These are phyloP conservation scores for Xylaria sp. DNA, from an alignment of 2,329 filamentous ascomycete species.

Conservation along the genomic window DNA sequence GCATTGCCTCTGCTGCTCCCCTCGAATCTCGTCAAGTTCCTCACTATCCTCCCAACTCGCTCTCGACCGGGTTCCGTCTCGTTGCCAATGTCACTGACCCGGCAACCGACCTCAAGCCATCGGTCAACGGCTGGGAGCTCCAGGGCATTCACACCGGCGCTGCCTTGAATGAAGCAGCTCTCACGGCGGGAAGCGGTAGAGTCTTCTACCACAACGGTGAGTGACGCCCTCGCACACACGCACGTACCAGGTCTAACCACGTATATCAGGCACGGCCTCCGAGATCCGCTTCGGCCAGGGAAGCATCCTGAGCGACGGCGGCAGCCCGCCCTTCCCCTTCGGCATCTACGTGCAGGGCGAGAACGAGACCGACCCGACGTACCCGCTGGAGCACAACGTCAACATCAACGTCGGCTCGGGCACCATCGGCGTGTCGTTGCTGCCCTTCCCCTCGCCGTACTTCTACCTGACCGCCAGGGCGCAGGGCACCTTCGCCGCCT, in stretches of 20 bases:
- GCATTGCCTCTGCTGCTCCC: slow-evolving; percentile 19
- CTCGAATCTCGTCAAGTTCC: slow-evolving; percentile 21
- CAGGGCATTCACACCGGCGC: slow-evolving; percentile 52
- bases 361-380: slow-evolving; percentile 26
- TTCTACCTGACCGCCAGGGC: slow-evolving; percentile 38
- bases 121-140: slow-evolving; percentile 49
- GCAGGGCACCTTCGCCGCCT: slow-evolving; percentile 48
- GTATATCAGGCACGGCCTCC: slow-evolving; percentile 40
- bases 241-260: not conserved
- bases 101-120: slow-evolving; percentile 46
- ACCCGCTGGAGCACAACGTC: slow-evolving; percentile 38
- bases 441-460: slow-evolving; percentile 44
- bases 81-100: slow-evolving; percentile 53
- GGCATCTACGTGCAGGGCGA: slow-evolving; percentile 43
- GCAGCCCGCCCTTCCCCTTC: slow-evolving; percentile 46
- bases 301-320: slow-evolving; percentile 49
- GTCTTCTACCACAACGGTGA: slow-evolving; percentile 57
- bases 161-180: slow-evolving; percentile 47
- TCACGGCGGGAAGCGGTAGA: slow-evolving; percentile 38
- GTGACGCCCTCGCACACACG: not conserved
- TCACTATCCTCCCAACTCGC: slow-evolving; percentile 31
- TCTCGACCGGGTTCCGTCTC: slow-evolving; percentile 47
- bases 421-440: slow-evolving; percentile 44
- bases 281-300: slow-evolving; percentile 42
- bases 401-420: slow-evolving; percentile 47